These are phyloP conservation scores for Penicillium waksmanii DNA, from an alignment of 495 filamentous ascomycete genomes.

Conservation along the genomic window DNA sequence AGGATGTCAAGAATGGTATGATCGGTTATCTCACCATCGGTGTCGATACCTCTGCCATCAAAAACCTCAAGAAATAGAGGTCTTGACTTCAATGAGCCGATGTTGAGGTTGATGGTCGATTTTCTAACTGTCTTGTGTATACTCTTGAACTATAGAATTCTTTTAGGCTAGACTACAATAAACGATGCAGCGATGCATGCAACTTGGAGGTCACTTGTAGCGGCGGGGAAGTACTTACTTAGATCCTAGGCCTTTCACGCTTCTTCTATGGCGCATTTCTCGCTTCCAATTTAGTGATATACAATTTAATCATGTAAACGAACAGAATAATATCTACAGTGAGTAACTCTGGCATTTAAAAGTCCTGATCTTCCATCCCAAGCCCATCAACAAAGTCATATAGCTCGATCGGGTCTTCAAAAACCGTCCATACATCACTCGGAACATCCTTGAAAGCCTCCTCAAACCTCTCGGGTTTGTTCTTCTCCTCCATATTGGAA, in stretches of 20 bases:
- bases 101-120: neutral
- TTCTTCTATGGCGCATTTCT: neutral
- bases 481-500: conserved; percentile 72
- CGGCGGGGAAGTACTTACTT: no score
- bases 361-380: conserved; percentile 30
- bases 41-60: conserved; percentile 21
- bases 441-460: conserved; percentile 80
- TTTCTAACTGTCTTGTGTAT: neutral
- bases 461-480: conserved; percentile 73
- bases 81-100: neutral
- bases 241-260: neutral
- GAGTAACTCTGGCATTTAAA: conserved; percentile 12
- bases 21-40: conserved; percentile 38
- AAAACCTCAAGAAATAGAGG: neutral
- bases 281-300: neutral
- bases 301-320: neutral
- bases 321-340: neutral
- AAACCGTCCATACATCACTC: conserved; percentile 73
- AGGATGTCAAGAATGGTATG: conserved; percentile 52
- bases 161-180: neutral
- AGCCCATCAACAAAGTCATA: conserved; percentile 51
- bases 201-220: no score
- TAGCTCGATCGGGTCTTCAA: conserved; percentile 73
- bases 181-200: neutral
- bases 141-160: neutral